These are phyloP conservation scores for Datura wrightii DNA, from an alignment of 257 asterid species.

Conservation along the genomic window DNA sequence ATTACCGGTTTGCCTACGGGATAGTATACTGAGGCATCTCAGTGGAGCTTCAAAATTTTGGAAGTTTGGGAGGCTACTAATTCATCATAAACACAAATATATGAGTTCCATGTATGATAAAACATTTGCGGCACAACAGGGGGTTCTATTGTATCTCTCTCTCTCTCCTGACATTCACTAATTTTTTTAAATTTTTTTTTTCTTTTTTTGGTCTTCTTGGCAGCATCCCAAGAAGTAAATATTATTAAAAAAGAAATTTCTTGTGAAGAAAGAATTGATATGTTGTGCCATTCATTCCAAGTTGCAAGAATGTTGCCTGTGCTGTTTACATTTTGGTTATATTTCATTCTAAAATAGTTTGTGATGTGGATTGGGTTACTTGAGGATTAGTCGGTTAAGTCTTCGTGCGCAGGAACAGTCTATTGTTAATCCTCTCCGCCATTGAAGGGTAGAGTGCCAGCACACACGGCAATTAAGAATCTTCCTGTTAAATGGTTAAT, in stretches of 20 bases:
- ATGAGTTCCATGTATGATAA: constrained; percentile 10
- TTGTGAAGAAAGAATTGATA: constrained; percentile 11
- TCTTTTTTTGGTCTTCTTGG: neutral
- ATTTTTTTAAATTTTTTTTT: too few relatives aligned
- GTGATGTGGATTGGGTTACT: neutral
- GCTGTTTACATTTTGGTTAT: neutral
- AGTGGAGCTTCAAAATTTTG: constrained; percentile 80
- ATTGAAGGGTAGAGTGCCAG: neutral
- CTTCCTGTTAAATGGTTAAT: neutral
- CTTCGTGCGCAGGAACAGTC: too few relatives aligned
- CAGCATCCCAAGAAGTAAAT: neutral
- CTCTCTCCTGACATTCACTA: neutral
- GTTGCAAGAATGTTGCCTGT: neutral
- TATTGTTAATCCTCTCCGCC: neutral
- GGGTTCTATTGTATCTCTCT: constrained; percentile 3
- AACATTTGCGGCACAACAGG: neutral
- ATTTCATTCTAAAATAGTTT: neutral
- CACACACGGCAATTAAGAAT: neutral
- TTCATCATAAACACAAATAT: neutral
- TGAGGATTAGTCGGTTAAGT: too few relatives aligned
- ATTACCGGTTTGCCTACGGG: constrained; percentile 38
- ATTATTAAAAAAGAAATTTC: neutral
- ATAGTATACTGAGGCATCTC: constrained; percentile 33
- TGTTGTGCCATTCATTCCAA: neutral
- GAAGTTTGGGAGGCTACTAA: constrained; percentile 44